Evolutionary conservation across 2,329 filamentous ascomycete genomes (phyloP).

Genomic region (Aspergillus tanneri): DNA sequence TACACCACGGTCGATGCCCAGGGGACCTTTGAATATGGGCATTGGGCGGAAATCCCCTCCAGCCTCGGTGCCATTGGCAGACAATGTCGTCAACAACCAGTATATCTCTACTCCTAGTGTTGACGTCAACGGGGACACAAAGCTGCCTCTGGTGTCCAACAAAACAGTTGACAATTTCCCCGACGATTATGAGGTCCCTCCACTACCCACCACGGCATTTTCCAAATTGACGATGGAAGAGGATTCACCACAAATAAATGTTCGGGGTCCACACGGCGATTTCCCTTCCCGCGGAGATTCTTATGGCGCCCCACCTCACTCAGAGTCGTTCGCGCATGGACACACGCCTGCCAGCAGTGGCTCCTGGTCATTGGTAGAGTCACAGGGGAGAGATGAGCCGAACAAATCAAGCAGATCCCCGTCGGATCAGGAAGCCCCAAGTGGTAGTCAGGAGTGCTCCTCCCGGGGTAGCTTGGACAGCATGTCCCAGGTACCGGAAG

Average conservation of each 20-base stretch:
- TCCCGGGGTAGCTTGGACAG: slow-evolving; percentile 41
- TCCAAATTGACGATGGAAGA: slow-evolving; percentile 29
- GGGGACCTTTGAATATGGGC: slow-evolving; percentile 19
- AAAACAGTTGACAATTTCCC: slow-evolving; percentile 29
- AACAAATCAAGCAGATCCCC: slow-evolving; percentile 24
- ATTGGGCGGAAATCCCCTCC: slow-evolving; percentile 30
- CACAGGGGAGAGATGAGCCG: slow-evolving; percentile 25
- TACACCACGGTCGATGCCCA: slow-evolving; percentile 26
- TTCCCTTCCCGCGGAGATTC: slow-evolving; percentile 30
- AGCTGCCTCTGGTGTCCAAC: slow-evolving; percentile 29
- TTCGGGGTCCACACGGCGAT: slow-evolving; percentile 18
- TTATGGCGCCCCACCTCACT: slow-evolving; percentile 17
- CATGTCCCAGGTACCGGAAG: slow-evolving; percentile 32
- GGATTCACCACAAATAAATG: slow-evolving; percentile 18
- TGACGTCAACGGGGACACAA: slow-evolving; percentile 29
- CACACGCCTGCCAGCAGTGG: slow-evolving; percentile 37
- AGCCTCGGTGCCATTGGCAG: slow-evolving; percentile 17
- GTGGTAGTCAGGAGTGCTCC: slow-evolving; percentile 30
- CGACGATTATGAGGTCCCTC: slow-evolving; percentile 22
- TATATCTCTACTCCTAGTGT: slow-evolving; percentile 36
- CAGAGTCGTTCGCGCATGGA: slow-evolving; percentile 18
- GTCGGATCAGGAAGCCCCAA: slow-evolving; percentile 26
- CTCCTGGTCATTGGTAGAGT: slow-evolving; percentile 37
- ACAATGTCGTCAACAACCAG: slow-evolving; percentile 28
- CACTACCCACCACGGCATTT: slow-evolving; percentile 27